Percentiles rank a stretch among this genome's conserved stretches.
phyloP scores from a whole-genome alignment of 148 eudicot genomes.

The Tetragonia tetragonoides region DNA sequence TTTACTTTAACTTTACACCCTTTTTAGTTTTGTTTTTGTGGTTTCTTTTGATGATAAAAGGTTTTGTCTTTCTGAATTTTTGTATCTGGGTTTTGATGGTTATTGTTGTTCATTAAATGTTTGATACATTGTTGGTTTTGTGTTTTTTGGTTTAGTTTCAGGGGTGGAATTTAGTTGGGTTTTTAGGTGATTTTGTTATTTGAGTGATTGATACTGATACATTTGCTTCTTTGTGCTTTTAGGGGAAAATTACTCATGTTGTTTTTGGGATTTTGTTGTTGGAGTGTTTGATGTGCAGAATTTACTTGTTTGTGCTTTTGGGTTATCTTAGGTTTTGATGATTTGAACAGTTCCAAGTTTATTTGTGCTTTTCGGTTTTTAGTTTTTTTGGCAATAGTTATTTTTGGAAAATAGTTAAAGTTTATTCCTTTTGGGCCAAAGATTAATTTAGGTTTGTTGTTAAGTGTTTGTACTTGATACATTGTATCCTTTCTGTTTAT shows the following conservation, averaged over 20 bases:
- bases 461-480: background rate
- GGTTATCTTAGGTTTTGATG: background rate
- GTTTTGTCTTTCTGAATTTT: constrained; percentile 11
- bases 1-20: background rate
- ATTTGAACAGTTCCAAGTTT: background rate
- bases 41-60: background rate
- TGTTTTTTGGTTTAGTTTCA: background rate
- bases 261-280: constrained; percentile 11
- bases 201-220: background rate
- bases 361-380: background rate
- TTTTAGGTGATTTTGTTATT: background rate
- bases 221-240: background rate
- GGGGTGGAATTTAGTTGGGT: background rate
- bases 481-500: constrained; percentile 8
- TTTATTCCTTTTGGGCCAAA: background rate
- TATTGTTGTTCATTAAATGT: no score
- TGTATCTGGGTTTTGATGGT: background rate
- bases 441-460: background rate
- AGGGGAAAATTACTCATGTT: constrained; percentile 3
- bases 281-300: background rate
- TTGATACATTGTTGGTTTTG: background rate
- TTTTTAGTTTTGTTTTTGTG: background rate
- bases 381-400: background rate
- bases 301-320: background rate
- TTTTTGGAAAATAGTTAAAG: background rate